Conservation (phyloP, 2,329 filamentous ascomycete species). For the Colletotrichum lupini region DNA sequence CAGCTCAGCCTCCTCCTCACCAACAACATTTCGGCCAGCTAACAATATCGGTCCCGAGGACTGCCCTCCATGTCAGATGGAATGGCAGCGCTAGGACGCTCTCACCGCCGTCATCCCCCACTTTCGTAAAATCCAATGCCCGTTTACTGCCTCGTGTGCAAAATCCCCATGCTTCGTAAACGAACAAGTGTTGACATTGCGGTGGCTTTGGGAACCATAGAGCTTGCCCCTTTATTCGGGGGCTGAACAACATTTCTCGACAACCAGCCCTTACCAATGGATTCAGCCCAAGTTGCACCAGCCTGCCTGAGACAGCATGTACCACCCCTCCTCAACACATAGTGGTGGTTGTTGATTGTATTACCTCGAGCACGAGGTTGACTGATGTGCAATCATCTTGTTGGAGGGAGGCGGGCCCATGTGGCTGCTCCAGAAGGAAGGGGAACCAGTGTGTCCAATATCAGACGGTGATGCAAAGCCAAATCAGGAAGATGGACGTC, state of each 20-base stretch:
- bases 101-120: slow-evolving; percentile 17
- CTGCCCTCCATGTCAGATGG: neutral
- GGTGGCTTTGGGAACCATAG: slow-evolving; percentile 23
- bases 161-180: slow-evolving; percentile 16
- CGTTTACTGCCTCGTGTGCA: neutral
- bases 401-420: neutral
- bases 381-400: neutral
- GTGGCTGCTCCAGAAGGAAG: slow-evolving; percentile 18
- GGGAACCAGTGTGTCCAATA: slow-evolving; percentile 16
- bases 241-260: neutral
- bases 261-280: neutral
- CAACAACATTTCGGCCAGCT: neutral
- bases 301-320: slow-evolving; percentile 24
- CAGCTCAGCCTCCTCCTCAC: slow-evolving; percentile 18
- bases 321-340: neutral
- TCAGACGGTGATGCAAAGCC: slow-evolving; percentile 29
- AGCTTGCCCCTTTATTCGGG: neutral
- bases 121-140: neutral
- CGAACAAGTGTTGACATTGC: slow-evolving; percentile 16
- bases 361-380: slow-evolving; percentile 6
- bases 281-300: slow-evolving; percentile 4
- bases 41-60: slow-evolving; percentile 26
- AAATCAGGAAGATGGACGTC: slow-evolving; percentile 11
- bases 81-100: slow-evolving; percentile 26
- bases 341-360: neutral